Base-by-base conservation (phyloP, 1,139 yeast genomes). In the Wickerhamomyces sp. region DNA sequence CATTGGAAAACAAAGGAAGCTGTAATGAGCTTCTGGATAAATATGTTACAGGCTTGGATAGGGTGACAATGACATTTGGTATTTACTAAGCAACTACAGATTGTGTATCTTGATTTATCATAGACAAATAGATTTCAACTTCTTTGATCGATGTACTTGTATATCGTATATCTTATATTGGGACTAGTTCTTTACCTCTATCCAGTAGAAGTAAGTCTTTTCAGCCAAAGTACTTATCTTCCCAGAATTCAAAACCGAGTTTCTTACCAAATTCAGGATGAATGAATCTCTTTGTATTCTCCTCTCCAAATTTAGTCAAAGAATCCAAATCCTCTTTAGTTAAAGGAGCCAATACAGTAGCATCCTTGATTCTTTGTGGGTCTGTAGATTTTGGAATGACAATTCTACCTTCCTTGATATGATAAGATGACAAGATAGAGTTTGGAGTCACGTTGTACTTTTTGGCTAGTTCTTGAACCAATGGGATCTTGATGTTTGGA, bases 361-460 rank as follows among this genome's bases (percentile, higher is more conserved):
- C 34, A 18, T 42, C 45, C 16, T 55, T 53, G 25, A 63, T 54
- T 46, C 68, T 59, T 13, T 51, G 54, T 7, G 49, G 44, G 37
- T 60, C 61, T 23, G 54, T 43, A 1, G 81, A 74, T 55, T 76
- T 72, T 34, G 81, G 79, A 39, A 75, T 64, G 9, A 72, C 79
- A 30, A 70, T 60, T 22, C 71, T 62, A 16, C 69, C 72, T 46
- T 74, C 64, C 51, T 66, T 68, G 23, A 74, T 62, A 33, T 75
- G 77, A 66, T 78, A 76, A 13, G 78, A 71, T 26, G 70, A 54
- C 43, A 75, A 58, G 10, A 76, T 62, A 36, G 68, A 72, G 20
- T 70, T 72, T 2, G 72, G 62, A 19, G 63, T 55, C 21, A 61
- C 68, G n/a, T 55, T 47, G 45, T 74, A 61, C 49, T 70, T 72